Base-by-base conservation (phyloP, 2,329 filamentous ascomycete species). In the Xylariaceae sp. region DNA sequence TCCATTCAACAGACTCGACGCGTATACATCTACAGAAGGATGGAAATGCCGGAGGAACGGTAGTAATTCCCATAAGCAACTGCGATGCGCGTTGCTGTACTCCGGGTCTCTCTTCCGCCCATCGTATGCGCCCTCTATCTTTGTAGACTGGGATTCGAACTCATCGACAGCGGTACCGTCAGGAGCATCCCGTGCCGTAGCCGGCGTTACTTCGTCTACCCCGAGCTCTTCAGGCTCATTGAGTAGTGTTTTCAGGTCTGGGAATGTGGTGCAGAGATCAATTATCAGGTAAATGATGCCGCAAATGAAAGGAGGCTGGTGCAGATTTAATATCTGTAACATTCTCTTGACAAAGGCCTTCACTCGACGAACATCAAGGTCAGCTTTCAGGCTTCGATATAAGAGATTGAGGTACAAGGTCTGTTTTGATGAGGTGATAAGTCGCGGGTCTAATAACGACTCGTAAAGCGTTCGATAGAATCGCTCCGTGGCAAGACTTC, bases 381-480 rank as follows among this genome's bases (percentile, higher is more conserved):
- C 95, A 37, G 88, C 86, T 77, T 96, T 98, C 60, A 99, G 77
- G 12, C 93, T 86, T 64, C 91, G 88, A 73, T 93, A 95, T 3
- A 99, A 77, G 16, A 99, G 81, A 70, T 99, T 99, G 59, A 99
- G 82, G 70, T 97, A 99, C 65, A 99, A 83, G 32, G 93, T 88
- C 71, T 99, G 93, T 75, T 99, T 99, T 2, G 93, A 98, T 4
- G 93, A 96, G 1, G 85, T 89, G 51, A 92, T 81, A 4, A 99
- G 84, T 32, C 95, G 89, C 2, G 93, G 92, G 68, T 99, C 95
- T 29, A 98, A 77, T 20, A 99, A 80, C 7, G 93, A 97, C 75
- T 99, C 95, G 73, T 99, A 99, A 2, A 99, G 79, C 9, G 93
- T 96, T 48, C 92, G 85, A 77, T 98, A 99, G 77, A 96, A 99